These are phyloP conservation scores for Saccharomyces kudriavzevii DNA, from an alignment of 805 yeast species.

Conservation along the genomic window DNA sequence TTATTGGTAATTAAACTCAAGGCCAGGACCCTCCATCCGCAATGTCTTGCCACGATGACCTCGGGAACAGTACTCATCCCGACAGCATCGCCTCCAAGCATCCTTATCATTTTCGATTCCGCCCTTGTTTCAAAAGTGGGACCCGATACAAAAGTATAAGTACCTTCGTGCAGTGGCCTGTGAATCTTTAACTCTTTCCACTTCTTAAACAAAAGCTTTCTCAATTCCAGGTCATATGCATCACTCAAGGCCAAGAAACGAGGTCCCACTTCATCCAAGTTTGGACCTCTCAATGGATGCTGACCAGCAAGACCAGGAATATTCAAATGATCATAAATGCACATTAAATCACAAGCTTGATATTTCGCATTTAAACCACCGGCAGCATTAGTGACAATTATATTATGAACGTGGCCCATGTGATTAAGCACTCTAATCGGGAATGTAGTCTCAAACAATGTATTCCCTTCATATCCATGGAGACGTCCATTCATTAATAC, in stretches of 20 bases:
- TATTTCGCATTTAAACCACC: slow-evolving; percentile 71
- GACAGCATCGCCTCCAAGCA: slow-evolving; percentile 84
- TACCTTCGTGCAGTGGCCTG: slow-evolving; percentile 77
- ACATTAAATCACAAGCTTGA: slow-evolving; percentile 84
- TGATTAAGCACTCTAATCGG: slow-evolving; percentile 70
- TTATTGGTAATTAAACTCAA: slow-evolving; percentile 79
- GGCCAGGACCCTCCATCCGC: slow-evolving; percentile 75
- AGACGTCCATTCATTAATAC: slow-evolving; percentile 91
- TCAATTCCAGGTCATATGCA: slow-evolving; percentile 71
- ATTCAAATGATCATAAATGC: slow-evolving; percentile 81
- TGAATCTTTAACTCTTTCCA: slow-evolving; percentile 41
- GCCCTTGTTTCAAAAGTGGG: slow-evolving; percentile 93
- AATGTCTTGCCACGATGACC: slow-evolving; percentile 84
- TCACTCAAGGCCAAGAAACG: slow-evolving; percentile 83
- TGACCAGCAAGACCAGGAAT: slow-evolving; percentile 84
- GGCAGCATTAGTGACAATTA: slow-evolving; percentile 92
- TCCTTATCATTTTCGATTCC: slow-evolving; percentile 67
- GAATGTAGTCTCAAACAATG: slow-evolving; percentile 72
- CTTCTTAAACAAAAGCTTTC: slow-evolving; percentile 50
- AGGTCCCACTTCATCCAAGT: slow-evolving; percentile 71
- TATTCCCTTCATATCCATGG: slow-evolving; percentile 88
- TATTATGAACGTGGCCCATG: slow-evolving; percentile 46
- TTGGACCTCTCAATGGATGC: slow-evolving; percentile 84
- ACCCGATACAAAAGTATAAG: slow-evolving; percentile 78
- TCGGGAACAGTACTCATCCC: slow-evolving; percentile 99